Evolutionary conservation across 2,329 filamentous ascomycete genomes (phyloP).

Genomic region (Colletotrichum filicis): DNA sequence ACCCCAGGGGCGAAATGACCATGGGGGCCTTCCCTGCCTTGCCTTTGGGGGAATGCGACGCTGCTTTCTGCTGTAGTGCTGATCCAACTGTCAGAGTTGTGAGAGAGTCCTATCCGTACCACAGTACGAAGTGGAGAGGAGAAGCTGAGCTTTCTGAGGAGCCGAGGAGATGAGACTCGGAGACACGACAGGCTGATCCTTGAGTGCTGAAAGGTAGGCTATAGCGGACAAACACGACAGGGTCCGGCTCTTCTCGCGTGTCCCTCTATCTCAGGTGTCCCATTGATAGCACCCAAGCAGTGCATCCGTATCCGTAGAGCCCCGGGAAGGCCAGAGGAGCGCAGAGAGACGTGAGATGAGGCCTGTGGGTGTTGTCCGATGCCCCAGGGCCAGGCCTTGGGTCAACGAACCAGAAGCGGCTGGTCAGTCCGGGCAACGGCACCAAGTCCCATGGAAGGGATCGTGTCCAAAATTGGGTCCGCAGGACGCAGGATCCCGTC

Average conservation of each 20-base stretch:
- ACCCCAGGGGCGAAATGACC: neutral
- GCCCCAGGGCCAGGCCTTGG: conserved; percentile 2
- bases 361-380: neutral
- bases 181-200: neutral
- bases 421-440: conserved; percentile 10
- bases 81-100: conserved; percentile 1
- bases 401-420: conserved; percentile 15
- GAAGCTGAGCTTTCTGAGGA: neutral
- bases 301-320: too few relatives aligned
- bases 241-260: neutral
- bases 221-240: neutral
- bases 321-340: neutral
- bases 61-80: neutral
- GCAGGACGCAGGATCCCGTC: neutral
- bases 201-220: neutral
- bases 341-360: neutral
- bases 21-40: neutral
- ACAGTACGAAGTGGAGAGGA: neutral
- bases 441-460: neutral
- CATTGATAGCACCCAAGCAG: neutral
- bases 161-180: neutral
- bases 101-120: neutral
- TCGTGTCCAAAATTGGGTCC: conserved; percentile 31
- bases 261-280: neutral
- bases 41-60: neutral